phyloP scores from a whole-genome alignment of 2,329 filamentous ascomycete species.

The Colletotrichum lini region DNA sequence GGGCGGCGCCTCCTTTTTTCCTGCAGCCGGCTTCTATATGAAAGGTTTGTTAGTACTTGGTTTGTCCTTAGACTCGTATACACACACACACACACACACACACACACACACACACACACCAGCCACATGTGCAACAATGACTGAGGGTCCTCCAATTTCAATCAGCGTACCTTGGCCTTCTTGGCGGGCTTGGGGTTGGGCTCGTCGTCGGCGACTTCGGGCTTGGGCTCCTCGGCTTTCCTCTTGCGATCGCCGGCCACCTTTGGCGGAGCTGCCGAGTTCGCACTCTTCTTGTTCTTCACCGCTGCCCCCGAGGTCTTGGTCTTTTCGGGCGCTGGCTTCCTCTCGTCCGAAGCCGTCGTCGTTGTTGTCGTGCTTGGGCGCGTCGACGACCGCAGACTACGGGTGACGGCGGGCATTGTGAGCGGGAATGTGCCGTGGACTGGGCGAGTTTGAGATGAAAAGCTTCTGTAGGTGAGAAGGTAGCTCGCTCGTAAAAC shows the following conservation, averaged over 20 bases:
- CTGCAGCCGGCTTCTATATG: slow-evolving; percentile 19
- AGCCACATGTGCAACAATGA: no score
- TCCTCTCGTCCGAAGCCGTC: slow-evolving; percentile 1
- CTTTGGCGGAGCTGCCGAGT: background rate
- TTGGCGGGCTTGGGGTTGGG: slow-evolving; percentile 21
- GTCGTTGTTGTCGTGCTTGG: background rate
- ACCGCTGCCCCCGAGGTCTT: background rate
- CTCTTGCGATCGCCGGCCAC: background rate
- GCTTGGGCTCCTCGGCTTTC: slow-evolving; percentile 9
- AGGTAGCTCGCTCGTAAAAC: no score
- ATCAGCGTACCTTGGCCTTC: slow-evolving; percentile 29
- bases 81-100: background rate
- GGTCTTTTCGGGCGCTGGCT: background rate
- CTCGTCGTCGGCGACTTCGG: slow-evolving; percentile 1
- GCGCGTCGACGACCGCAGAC: slow-evolving; percentile 38
- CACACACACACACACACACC: background rate
- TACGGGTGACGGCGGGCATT: slow-evolving; percentile 33
- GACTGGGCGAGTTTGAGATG: no score
- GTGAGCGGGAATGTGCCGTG: background rate
- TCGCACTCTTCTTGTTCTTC: background rate
- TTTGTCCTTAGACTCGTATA: no score
- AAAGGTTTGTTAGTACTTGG: no score
- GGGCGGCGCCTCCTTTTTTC: slow-evolving; percentile 19
- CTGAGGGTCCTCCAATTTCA: slow-evolving; percentile 5
- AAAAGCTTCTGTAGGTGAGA: background rate